phyloP scores from a whole-genome alignment of 331 rosid species.

The Erythrophleum ivorense region DNA sequence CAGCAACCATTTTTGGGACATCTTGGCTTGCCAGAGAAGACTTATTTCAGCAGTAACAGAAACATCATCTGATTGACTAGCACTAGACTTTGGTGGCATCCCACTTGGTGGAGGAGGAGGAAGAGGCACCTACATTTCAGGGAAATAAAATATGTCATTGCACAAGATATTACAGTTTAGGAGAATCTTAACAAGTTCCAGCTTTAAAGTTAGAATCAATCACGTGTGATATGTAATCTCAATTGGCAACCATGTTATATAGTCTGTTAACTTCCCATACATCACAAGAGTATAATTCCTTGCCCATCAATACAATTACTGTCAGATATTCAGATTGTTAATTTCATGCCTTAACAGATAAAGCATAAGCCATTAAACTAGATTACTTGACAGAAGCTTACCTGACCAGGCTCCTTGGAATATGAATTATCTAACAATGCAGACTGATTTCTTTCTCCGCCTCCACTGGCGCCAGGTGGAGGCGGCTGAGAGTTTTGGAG shows the following conservation, averaged over 20 bases:
- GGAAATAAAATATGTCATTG: conserved; percentile 36
- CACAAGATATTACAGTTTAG: conserved; percentile 23
- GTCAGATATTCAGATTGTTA: neutral
- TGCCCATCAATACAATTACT: neutral
- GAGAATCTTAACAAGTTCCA: conserved; percentile 16
- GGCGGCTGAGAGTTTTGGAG: conserved; percentile 71
- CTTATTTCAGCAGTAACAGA: conserved; percentile 55
- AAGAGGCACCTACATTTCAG: conserved; percentile 65
- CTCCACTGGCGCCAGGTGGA: conserved; percentile 72
- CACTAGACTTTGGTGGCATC: conserved; percentile 62
- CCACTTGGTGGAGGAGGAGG: conserved; percentile 82
- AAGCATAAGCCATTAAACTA: conserved; percentile 11
- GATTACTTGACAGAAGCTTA: conserved; percentile 28
- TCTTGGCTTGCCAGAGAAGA: conserved; percentile 62
- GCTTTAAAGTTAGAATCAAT: neutral
- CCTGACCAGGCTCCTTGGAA: conserved; percentile 71
- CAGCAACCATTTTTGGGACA: conserved; percentile 67
- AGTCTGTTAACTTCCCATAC: conserved; percentile 23
- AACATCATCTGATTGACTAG: conserved; percentile 63
- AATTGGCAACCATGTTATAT: neutral
- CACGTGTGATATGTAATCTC: too few relatives aligned
- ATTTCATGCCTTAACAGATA: conserved; percentile 27
- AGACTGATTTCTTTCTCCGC: conserved; percentile 65
- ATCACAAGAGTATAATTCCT: neutral
- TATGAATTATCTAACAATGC: conserved; percentile 56